Evolutionary conservation across 108 stramenopile species (phyloP).

Genomic region (Pinguiococcus pyrenoidosus): DNA sequence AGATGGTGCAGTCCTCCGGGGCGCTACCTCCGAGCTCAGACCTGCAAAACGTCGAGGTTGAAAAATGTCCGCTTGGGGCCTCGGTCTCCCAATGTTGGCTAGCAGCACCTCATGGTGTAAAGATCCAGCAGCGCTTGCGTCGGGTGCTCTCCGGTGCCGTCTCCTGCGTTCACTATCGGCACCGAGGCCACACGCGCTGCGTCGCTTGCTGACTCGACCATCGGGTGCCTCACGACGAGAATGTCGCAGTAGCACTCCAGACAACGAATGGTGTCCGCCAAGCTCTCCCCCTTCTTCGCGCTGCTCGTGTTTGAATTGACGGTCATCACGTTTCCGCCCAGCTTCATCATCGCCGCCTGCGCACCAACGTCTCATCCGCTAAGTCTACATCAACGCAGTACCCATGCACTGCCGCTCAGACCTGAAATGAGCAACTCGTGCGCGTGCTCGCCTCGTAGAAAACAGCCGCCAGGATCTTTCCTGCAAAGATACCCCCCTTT

Average conservation of each 20-base stretch:
- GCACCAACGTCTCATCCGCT: too few species aligned
- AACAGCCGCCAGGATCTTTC: too few species aligned
- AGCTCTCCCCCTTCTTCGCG: constrained; percentile 77
- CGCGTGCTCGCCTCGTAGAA: too few species aligned
- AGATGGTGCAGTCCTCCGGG: constrained; percentile 31
- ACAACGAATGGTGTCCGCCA: constrained; percentile 69
- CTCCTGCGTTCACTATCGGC: constrained; percentile 91
- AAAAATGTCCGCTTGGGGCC: too few species aligned
- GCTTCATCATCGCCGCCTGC: constrained; percentile 77
- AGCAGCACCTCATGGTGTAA: constrained; percentile 78
- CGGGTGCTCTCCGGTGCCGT: constrained; percentile 92
- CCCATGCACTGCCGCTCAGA: too few species aligned
- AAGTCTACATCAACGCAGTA: too few species aligned
- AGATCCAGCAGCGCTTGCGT: constrained; percentile 94
- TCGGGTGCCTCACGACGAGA: constrained; percentile 75
- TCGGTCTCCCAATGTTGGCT: too few species aligned
- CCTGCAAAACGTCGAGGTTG: too few species aligned
- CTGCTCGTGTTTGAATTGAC: constrained; percentile 58
- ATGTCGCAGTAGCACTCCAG: constrained; percentile 75
- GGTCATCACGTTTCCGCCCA: constrained; percentile 70
- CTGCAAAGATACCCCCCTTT: too few species aligned
- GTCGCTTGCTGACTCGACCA: constrained; percentile 44
- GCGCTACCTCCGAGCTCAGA: constrained; percentile 51
- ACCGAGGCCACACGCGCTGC: constrained; percentile 22
- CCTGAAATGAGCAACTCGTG: too few species aligned